Evolutionary conservation across 208 protist species (phyloP), one percentile per base, ranked within the genome.

Genomic region (Trypanosoma cruzi): DNA sequence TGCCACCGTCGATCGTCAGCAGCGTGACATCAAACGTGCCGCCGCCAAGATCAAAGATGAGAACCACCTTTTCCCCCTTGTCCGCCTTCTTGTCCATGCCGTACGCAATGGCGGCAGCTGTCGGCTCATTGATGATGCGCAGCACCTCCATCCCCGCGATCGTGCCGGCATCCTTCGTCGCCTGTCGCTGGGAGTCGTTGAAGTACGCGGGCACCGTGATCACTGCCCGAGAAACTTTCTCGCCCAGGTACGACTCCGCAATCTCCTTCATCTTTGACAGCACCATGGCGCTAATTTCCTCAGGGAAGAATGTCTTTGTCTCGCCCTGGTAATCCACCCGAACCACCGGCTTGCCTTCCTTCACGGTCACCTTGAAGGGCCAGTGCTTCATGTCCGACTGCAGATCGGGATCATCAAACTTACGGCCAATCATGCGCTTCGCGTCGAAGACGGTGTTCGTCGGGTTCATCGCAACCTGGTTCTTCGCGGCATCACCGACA

Each of bases 121-220:
- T 99, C 34, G 99, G 99, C 90, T 99, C 99, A 94, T 99, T 99
- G 84, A 99, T 99, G 86, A 99, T 99, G 80, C 99, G 95, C 57
- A 99, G 73, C 29, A 99, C 98, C 46, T 99, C 95, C 13, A 98
- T 72, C 40, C 99, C 99, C 1, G 94, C 86, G 69, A 99, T 99
- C 16, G 68, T 59, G 49, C 98, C 99, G 13, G 99, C 99, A 73
- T 99, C 98, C 86, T 99, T 99, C 10, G 99, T 99, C 11, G 99
- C 98, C 93, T 99, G 96, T 49, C 99, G 85, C 93, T 99, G 99
- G 5, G 97, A 91, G 85, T 99, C 98, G 84, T 99, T 99, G 85
- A 99, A 99, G 79, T 99, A 99, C 37, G 98, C 98, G 26, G 99
- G 99, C n/a, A 99, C 98, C 2, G 99, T 99, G 31, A 99, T 85